Evolutionary conservation across 1,284 basidiomycete genomes (phyloP).

Genomic region (Sporisorium reilianum): DNA sequence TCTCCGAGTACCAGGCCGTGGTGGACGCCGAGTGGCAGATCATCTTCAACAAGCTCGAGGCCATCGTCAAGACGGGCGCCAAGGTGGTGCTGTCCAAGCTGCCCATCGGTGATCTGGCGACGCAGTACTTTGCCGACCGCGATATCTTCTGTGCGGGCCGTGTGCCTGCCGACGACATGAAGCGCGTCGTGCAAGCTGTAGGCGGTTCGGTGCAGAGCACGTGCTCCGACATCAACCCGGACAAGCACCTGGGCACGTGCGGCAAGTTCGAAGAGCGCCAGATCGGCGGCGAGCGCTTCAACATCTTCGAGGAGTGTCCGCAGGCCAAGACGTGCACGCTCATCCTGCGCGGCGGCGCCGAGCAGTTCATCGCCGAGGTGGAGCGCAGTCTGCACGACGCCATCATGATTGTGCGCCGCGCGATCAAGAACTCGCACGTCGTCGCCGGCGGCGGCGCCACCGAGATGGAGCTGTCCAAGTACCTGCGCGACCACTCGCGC

Average conservation of each 20-base stretch:
- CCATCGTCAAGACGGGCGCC: conserved; percentile 94
- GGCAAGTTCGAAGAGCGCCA: conserved; percentile 93
- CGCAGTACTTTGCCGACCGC: conserved; percentile 99
- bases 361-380: conserved; percentile 99
- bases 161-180: conserved; percentile 89
- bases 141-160: conserved; percentile 99
- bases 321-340: conserved; percentile 99
- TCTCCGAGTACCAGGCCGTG: conserved; percentile 89
- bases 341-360: conserved; percentile 92
- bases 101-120: conserved; percentile 97
- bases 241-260: conserved; percentile 91
- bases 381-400: conserved; percentile 97
- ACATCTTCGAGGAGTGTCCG: conserved; percentile 92
- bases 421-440: conserved; percentile 93
- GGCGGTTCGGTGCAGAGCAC: conserved; percentile 96
- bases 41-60: conserved; percentile 96
- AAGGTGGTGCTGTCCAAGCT: conserved; percentile 98
- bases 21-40: conserved; percentile 99
- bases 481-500: conserved; percentile 88
- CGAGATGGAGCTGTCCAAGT: conserved; percentile 97
- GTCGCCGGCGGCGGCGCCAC: conserved; percentile 98
- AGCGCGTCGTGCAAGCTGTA: conserved; percentile 93
- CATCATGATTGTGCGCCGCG: conserved; percentile 98
- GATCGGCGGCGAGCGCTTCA: conserved; percentile 97
- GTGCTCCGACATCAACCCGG: conserved; percentile 84